Evolutionary conservation across 306 rosid species (phyloP).

Genomic region (Rubus idaeus): DNA sequence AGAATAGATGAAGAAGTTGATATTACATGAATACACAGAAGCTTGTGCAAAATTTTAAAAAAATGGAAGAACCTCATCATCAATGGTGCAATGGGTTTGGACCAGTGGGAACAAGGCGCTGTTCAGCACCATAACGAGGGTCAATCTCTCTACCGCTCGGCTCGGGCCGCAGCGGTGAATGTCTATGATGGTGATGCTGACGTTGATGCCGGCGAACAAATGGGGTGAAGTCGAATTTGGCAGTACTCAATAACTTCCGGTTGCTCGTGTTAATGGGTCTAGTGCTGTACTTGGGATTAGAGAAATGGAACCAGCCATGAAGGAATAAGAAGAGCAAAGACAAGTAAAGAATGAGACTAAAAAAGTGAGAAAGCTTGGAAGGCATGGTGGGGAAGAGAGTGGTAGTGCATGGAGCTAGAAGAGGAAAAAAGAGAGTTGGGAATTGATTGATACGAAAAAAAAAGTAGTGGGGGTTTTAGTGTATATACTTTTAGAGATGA

Average conservation of each 20-base stretch:
- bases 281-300: slow-evolving; percentile 13
- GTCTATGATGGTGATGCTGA: slow-evolving; percentile 20
- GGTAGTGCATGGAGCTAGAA: slow-evolving; percentile 30
- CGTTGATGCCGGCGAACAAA: slow-evolving; percentile 40
- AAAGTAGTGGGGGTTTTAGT: slow-evolving; percentile 24
- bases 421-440: slow-evolving; percentile 8
- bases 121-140: slow-evolving; percentile 72
- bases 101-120: slow-evolving; percentile 90
- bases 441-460: background rate
- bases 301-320: slow-evolving; percentile 24
- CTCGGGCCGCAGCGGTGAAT: background rate
- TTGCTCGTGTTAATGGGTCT: background rate
- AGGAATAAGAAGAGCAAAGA: slow-evolving; percentile 38
- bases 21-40: slow-evolving; percentile 20
- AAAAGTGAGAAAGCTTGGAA: slow-evolving; percentile 36
- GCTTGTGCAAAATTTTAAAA: slow-evolving; percentile 15
- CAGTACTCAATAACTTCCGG: slow-evolving; percentile 43
- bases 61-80: slow-evolving; percentile 35
- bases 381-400: slow-evolving; percentile 32
- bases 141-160: slow-evolving; percentile 40
- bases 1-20: slow-evolving; percentile 9
- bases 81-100: slow-evolving; percentile 99
- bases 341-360: slow-evolving; percentile 49
- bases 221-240: slow-evolving; percentile 53
- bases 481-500: background rate